Percentiles rank a stretch among this genome's conserved stretches.
Evolutionary conservation across 305 asterid genomes (phyloP).

Genomic region (Rubia balearica): DNA sequence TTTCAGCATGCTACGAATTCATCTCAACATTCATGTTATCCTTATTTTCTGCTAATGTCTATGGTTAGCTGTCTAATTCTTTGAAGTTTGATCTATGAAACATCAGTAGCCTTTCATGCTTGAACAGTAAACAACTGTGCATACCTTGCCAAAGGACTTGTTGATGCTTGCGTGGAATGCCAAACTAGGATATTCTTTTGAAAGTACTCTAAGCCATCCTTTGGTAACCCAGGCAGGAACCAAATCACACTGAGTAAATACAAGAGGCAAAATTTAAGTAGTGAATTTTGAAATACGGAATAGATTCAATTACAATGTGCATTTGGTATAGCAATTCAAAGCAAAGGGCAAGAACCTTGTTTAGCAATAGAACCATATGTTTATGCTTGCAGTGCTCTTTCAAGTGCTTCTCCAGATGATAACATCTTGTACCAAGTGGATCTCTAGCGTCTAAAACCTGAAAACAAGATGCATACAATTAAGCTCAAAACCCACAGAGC

Average conservation of each 20-base stretch:
- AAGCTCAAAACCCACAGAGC: conserved; percentile 2
- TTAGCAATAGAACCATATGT: conserved; percentile 77
- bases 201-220: conserved; percentile 85
- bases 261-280: conserved; percentile 1
- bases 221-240: conserved; percentile 94
- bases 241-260: conserved; percentile 66
- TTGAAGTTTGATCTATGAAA: background rate
- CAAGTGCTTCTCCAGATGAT: conserved; percentile 90
- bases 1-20: background rate
- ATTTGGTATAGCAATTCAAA: background rate
- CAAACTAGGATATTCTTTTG: conserved; percentile 85
- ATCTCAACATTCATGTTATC: background rate
- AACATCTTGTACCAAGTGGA: conserved; percentile 96
- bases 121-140: background rate
- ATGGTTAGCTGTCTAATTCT: background rate
- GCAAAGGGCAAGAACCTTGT: conserved; percentile 47
- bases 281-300: background rate
- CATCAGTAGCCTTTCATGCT: background rate
- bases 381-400: conserved; percentile 88
- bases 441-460: conserved; percentile 96
- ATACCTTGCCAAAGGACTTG: conserved; percentile 97
- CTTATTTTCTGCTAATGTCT: background rate
- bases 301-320: background rate
- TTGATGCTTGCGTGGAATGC: conserved; percentile 94
- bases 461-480: conserved; percentile 11